Evolutionary conservation across 352 stramenopile genomes (phyloP).

Genomic region (Pythium grandisporangium): DNA sequence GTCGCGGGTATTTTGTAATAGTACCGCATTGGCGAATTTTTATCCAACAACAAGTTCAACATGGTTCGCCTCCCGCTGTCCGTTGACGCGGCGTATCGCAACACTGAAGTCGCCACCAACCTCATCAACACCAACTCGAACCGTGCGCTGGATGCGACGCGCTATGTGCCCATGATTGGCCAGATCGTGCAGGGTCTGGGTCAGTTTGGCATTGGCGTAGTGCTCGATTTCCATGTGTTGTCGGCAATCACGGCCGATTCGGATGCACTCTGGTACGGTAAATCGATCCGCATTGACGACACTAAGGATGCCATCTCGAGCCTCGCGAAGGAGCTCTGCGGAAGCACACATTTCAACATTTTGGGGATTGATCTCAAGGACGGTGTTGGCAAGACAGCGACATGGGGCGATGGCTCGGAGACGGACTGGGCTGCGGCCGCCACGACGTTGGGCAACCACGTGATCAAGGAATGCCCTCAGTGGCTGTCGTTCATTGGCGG

Average conservation of each 20-base stretch:
- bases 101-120: constrained; percentile 43
- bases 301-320: constrained; percentile 77
- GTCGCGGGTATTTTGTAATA: too few species aligned
- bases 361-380: constrained; percentile 84
- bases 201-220: constrained; percentile 65
- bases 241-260: constrained; percentile 33
- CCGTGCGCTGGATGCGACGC: constrained; percentile 47
- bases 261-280: constrained; percentile 60
- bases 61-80: constrained; percentile 65
- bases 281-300: constrained; percentile 58
- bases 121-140: constrained; percentile 84
- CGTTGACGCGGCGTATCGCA: constrained; percentile 60
- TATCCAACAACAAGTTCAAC: constrained; percentile 76
- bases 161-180: constrained; percentile 61
- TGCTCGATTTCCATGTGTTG: constrained; percentile 75
- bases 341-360: constrained; percentile 79
- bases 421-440: constrained; percentile 68
- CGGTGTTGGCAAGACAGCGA: constrained; percentile 39
- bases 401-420: constrained; percentile 69
- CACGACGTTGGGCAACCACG: constrained; percentile 51
- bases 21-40: constrained; percentile 68
- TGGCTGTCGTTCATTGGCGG: constrained; percentile 77
- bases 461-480: constrained; percentile 56
- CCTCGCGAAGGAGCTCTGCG: constrained; percentile 55
- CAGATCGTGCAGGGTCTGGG: constrained; percentile 58